These are phyloP conservation scores for Apostasia shenzhenica DNA, from an alignment of 106 monocot species.

Conservation along the genomic window DNA sequence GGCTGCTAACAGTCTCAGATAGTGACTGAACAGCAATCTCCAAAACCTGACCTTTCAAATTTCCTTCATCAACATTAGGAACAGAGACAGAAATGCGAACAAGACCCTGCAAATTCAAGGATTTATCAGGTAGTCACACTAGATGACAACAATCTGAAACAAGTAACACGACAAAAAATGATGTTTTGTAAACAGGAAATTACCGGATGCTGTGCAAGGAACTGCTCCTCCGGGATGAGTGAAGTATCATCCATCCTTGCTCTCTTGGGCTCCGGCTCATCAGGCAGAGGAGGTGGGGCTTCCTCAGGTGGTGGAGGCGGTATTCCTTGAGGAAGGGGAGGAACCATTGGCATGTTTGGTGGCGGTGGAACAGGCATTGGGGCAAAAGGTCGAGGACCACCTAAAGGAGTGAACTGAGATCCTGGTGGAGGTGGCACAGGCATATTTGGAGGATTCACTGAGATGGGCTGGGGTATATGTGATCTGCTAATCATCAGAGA, in stretches of 20 bases:
- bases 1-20: slow-evolving; percentile 77
- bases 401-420: slow-evolving; percentile 48
- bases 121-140: neutral
- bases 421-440: slow-evolving; percentile 76
- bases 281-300: slow-evolving; percentile 83
- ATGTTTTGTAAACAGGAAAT: neutral
- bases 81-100: slow-evolving; percentile 76
- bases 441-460: slow-evolving; percentile 40
- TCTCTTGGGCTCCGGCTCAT: slow-evolving; percentile 98
- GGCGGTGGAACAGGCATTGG: slow-evolving; percentile 41
- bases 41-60: slow-evolving; percentile 80
- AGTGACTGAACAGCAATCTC: slow-evolving; percentile 79
- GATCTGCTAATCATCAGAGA: slow-evolving; percentile 41
- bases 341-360: slow-evolving; percentile 43
- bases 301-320: slow-evolving; percentile 91
- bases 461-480: slow-evolving; percentile 26
- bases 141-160: neutral
- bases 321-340: slow-evolving; percentile 46
- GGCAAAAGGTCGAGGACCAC: slow-evolving; percentile 34
- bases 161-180: slow-evolving; percentile 1
- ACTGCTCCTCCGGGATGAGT: slow-evolving; percentile 88
- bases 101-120: slow-evolving; percentile 53
- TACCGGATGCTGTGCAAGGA: slow-evolving; percentile 95
- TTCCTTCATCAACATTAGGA: slow-evolving; percentile 94
- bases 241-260: slow-evolving; percentile 67